Conservation (phyloP, 495 filamentous ascomycete genomes). For the Hypoxylon cercidicola region DNA sequence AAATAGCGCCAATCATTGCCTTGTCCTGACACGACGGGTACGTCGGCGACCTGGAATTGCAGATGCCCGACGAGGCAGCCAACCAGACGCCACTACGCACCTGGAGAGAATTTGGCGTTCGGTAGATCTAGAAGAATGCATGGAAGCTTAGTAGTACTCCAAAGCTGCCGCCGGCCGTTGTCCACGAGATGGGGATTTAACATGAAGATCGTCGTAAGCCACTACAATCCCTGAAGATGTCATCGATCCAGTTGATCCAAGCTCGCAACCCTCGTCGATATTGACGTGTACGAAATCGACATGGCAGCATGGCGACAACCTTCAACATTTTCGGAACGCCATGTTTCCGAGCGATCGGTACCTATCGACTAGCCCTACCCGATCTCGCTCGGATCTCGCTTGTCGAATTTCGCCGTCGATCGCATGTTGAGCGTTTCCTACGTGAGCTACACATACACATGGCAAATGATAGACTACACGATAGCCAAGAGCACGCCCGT, state of each 20-base stretch:
- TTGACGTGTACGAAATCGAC: constrained; percentile 7
- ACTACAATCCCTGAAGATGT: constrained; percentile 10
- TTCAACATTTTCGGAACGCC: constrained; percentile 29
- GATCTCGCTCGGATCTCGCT: constrained; percentile 9
- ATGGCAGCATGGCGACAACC: constrained; percentile 9
- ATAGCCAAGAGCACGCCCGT: too few relatives aligned
- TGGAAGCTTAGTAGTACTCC: constrained; percentile 28
- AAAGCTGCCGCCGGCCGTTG: constrained; percentile 23
- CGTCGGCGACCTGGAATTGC: constrained; percentile 39
- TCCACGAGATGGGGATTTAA: constrained; percentile 4
- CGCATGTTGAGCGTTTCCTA: constrained; percentile 12
- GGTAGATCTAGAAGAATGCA: constrained; percentile 41
- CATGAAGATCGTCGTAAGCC: constrained; percentile 37
- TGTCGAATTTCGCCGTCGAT: constrained; percentile 19
- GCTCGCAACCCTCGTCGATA: too few relatives aligned
- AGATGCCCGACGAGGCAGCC: constrained; percentile 43
- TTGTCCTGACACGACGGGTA: constrained; percentile 10
- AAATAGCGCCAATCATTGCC: constrained; percentile 26
- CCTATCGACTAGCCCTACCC: constrained; percentile 38
- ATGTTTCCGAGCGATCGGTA: constrained; percentile 39
- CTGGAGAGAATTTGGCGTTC: constrained; percentile 22
- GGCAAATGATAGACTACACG: background rate
- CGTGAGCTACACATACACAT: background rate
- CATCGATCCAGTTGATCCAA: background rate
- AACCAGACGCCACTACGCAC: constrained; percentile 29